phyloP scores from a whole-genome alignment of 139 green algal genomes.

The Chlamydomonas sp. region DNA sequence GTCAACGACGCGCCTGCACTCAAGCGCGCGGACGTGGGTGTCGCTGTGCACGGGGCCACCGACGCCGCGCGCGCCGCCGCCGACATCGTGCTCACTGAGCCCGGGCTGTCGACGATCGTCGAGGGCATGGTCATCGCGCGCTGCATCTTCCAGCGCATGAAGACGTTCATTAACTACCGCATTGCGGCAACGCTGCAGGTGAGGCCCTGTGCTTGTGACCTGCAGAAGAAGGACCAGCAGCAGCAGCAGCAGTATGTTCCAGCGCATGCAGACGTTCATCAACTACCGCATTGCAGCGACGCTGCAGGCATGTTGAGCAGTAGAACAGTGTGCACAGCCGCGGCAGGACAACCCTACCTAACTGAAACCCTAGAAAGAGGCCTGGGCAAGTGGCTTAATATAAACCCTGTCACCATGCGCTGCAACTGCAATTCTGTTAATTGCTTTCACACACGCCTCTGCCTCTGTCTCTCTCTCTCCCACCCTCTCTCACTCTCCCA shows the following conservation, averaged over 20 bases:
- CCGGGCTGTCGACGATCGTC: slow-evolving; percentile 70
- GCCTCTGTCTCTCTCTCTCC: too few relatives aligned
- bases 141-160: slow-evolving; percentile 75
- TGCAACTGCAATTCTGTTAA: too few relatives aligned
- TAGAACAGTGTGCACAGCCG: too few relatives aligned
- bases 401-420: too few relatives aligned
- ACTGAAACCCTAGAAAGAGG: too few relatives aligned
- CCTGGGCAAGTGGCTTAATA: too few relatives aligned
- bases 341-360: too few relatives aligned
- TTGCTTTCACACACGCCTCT: too few relatives aligned
- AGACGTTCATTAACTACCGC: slow-evolving; percentile 81
- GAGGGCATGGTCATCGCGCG: slow-evolving; percentile 63
- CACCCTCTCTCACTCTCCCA: too few relatives aligned
- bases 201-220: not conserved
- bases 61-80: slow-evolving; percentile 77
- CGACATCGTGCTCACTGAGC: slow-evolving; percentile 83
- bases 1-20: slow-evolving; percentile 91
- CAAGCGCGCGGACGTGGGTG: slow-evolving; percentile 89
- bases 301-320: too few relatives aligned
- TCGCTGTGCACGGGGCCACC: slow-evolving; percentile 67
- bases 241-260: too few relatives aligned
- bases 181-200: slow-evolving; percentile 35
- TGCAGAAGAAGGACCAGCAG: too few relatives aligned
- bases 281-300: slow-evolving; percentile 65
- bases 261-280: slow-evolving; percentile 80